Base-by-base conservation (phyloP, 352 stramenopile species). In the Pythium pectinolyticum region DNA sequence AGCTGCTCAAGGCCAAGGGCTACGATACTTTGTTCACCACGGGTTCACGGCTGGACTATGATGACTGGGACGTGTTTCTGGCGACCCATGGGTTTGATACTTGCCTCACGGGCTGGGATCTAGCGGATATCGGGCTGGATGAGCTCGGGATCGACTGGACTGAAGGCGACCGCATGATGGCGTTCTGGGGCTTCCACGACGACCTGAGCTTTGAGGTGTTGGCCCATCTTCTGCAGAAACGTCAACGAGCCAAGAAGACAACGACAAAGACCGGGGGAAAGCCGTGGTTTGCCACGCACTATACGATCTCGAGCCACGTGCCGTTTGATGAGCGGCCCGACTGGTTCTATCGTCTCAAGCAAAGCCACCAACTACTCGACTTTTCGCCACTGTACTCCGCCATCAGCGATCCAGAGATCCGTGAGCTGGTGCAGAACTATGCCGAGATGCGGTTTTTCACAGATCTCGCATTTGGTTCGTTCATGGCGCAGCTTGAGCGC, bases 301-400 rank as follows among this genome's bases (percentile, higher is more conserved):
- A 87, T 49, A 90, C 81, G 24, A 90, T 90, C 63, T 90, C 82
- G 60, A 90, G 78, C 64, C 82, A 90, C 55, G 71, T 75, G 28
- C 76, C 76, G 32, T 91, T 89, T 49, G 61, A 86, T n/a, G 76
- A 86, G 27, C 71, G 70, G 0, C 80, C 78, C 1, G 71, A 81
- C 30, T 91, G 82, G 82, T 89, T 78, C 64, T 80, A 80, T 39
- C 68, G 79, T 27, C 74, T 78, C 31, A 27, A 47, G 2, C 51
- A 75, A 27, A 51, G 46, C n/a, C 28, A 60, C 25, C 34, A 60
- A 14, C 72, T 88, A 19, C 67, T 76, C 1, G 62, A 73, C 31
- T 85, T 88, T 45, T 74, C 72, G 19, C 46, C 69, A 5, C 51
- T 89, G 11, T 89, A 88, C 59, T 45, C 37, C 15, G 20, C 54